Conservation (phyloP, 176 grass and related monocot species). For the Aegilops speltoides region DNA sequence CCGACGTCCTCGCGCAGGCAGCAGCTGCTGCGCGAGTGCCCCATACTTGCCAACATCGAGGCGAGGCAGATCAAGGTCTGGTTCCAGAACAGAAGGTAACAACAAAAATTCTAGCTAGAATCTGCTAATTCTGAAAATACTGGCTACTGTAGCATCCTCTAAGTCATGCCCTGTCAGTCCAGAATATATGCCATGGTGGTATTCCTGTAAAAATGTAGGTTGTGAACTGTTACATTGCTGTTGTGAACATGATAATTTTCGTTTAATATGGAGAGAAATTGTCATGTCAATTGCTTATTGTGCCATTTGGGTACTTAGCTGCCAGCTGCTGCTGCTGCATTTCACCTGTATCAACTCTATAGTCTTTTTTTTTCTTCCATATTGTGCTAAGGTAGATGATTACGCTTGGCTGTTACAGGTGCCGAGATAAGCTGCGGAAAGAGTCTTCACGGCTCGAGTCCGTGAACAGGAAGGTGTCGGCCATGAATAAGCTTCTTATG, state of each 20-base stretch:
- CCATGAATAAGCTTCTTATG: slow-evolving; percentile 99
- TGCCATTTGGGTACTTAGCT: no score
- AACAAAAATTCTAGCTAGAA: not conserved
- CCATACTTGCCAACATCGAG: slow-evolving; percentile 83
- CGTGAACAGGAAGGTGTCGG: slow-evolving; percentile 86
- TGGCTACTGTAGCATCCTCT: not conserved
- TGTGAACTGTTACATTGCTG: not conserved
- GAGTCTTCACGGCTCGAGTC: slow-evolving; percentile 84
- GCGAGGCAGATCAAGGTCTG: slow-evolving; percentile 98
- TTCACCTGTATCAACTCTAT: not conserved
- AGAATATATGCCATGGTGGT: not conserved
- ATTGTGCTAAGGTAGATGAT: not conserved
- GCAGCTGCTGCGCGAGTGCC: slow-evolving; percentile 88
- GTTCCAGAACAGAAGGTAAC: slow-evolving; percentile 99
- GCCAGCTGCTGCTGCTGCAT: not conserved
- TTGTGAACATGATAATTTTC: no score
- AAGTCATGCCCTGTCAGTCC: not conserved
- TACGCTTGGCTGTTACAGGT: slow-evolving; percentile 40
- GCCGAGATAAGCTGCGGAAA: slow-evolving; percentile 91
- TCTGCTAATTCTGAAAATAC: not conserved
- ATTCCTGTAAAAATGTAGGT: not conserved
- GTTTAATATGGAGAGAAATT: not conserved
- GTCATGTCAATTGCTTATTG: not conserved
- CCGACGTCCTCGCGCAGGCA: slow-evolving; percentile 80
- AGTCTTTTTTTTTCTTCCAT: not conserved